Base-by-base conservation (phyloP, 2,329 filamentous ascomycete genomes). In the Colletotrichum melonis region DNA sequence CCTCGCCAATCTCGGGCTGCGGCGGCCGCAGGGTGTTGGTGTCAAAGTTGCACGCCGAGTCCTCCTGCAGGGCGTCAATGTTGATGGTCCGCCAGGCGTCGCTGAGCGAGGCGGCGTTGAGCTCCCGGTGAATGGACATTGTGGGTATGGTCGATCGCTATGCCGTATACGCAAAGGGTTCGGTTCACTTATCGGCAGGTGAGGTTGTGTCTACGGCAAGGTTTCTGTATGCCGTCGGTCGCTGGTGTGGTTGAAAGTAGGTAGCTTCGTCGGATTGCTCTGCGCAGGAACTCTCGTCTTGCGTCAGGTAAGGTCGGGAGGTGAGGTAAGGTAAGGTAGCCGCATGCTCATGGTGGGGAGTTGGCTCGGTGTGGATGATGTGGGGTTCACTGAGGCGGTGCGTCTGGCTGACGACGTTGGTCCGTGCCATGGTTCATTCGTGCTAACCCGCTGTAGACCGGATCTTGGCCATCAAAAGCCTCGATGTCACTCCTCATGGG, bases 21-120 rank as follows among this genome's bases (percentile, higher is more conserved):
- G 93, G 89, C 46, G 95, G 94, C 76, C 93, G 92, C 78, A 98
- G 91, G 22, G 95, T 94, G 73, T 92, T 90, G 75, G 94, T 91
- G 84, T 97, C 94, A 86, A 98, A 98, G 90, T 98, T 98, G 84
- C 91, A 86, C 77, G 94, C 91, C 78, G 95, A 97, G 84, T 98
- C 95, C 73, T 95, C 94, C 83, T 97, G 94, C 79, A 97, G 90
- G 78, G 93, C 92, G 82, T 98, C 95, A 83, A 98, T 93, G 89
- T 98, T 95, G 88, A 98, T 97, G 77, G 95, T 98, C 83, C 95
- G 94, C 91, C 91, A 92, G 80, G 89, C 88, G 77, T 92, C 91
- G 83, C 85, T 85, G 68, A 92, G 87, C 77, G 90, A 87, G 69
- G 89, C 88, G 72, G 86, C 84, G 63, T 88, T 90, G 83, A 91